These are phyloP conservation scores for Camelina sativa DNA, from an alignment of 345 rosid genomes.

Conservation along the genomic window DNA sequence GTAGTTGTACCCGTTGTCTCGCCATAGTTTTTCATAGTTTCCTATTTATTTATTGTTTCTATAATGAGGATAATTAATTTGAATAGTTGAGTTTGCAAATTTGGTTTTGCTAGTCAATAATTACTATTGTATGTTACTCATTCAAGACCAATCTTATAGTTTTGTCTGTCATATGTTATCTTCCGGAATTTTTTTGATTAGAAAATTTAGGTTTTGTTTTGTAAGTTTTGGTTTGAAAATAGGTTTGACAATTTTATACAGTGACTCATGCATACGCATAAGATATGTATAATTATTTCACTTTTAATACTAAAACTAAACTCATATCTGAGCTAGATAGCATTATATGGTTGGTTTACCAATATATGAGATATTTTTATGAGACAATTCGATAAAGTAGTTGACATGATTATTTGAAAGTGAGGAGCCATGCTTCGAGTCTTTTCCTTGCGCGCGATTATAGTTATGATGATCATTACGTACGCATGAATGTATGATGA, in stretches of 20 bases:
- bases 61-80: neutral
- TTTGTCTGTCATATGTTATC: conserved; percentile 1
- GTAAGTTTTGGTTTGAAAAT: neutral
- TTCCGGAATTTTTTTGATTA: neutral
- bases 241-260: neutral
- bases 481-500: too few species aligned
- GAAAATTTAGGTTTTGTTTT: neutral
- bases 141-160: neutral
- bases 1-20: conserved; percentile 34
- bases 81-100: neutral
- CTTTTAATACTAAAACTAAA: neutral
- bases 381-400: conserved; percentile 7
- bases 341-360: neutral
- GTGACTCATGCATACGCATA: neutral
- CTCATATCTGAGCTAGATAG: neutral
- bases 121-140: neutral
- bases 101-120: conserved; percentile 19
- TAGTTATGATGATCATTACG: neutral
- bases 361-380: neutral
- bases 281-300: neutral
- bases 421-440: neutral
- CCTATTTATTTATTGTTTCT: neutral
- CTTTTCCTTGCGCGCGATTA: neutral
- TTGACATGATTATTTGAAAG: neutral
- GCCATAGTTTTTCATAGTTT: neutral